Evolutionary conservation across 108 stramenopile genomes (phyloP).

Genomic region (Nannochloropsis salina): DNA sequence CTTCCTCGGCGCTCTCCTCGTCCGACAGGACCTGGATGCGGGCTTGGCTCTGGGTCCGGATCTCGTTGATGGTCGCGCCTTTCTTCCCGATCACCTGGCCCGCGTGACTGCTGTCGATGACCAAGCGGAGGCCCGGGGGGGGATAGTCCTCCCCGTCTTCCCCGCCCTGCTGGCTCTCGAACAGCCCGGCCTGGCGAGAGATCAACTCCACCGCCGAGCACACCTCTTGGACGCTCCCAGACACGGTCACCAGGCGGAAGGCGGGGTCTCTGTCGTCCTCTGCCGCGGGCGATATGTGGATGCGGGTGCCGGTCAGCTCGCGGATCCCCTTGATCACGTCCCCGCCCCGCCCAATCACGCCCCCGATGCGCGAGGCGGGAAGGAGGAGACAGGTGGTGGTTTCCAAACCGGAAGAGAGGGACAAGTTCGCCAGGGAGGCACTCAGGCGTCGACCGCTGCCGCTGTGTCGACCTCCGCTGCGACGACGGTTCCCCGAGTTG

Average conservation of each 20-base stretch:
- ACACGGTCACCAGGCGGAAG: neutral
- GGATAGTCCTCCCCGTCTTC: neutral
- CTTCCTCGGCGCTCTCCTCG: neutral
- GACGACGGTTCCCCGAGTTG: neutral
- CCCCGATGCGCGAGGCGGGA: constrained; percentile 5
- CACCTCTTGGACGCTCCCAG: neutral
- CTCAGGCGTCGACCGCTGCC: neutral
- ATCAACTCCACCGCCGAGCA: constrained; percentile 10
- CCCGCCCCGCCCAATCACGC: neutral
- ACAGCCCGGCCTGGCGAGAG: neutral
- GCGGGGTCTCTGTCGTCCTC: constrained; percentile 8
- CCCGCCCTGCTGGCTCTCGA: neutral
- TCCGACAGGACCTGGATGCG: neutral
- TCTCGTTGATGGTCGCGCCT: neutral
- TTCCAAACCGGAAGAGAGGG: neutral
- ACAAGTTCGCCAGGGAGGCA: constrained; percentile 13
- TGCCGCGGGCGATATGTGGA: constrained; percentile 1
- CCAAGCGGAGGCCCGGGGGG: neutral
- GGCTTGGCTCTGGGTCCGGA: neutral
- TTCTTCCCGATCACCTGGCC: constrained; percentile 13
- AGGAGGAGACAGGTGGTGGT: neutral
- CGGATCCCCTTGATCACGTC: neutral
- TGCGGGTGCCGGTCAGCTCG: neutral
- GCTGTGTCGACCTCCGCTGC: neutral
- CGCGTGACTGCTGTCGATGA: neutral